Evolutionary conservation across 192 early-diverging fungal genomes (phyloP), one percentile per base, ranked within the genome.

Genomic region (Chytriomyces hyalinus): DNA sequence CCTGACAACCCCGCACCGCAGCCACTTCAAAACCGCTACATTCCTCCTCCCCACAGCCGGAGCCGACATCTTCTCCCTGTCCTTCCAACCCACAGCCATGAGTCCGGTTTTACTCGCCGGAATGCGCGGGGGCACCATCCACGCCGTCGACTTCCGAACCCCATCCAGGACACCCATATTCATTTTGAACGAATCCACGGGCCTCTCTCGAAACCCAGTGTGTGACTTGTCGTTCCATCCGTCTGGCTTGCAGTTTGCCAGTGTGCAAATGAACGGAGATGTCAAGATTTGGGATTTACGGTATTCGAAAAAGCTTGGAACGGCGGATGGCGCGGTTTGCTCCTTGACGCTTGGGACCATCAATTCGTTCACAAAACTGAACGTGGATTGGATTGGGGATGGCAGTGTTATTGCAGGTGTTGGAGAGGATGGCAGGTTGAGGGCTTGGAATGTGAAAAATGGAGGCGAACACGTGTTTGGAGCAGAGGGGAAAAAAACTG

Each of bases 351-450:
- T 43, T 13, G 20, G 43, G 26, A 43, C 13, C 26, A n/a, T 60
- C 4, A 71, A 71, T 26, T 71, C 69, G 51, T 45, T 59, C 44
- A 71, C 69, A 71, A 71, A 71, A 43, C 24, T 71, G 8, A 71
- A 71, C 24, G 69, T 49, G 50, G 20, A 20, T 26, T 17, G 13
- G 15, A 13, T 71, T 36, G 49, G 51, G 3, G 69, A 26, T 20
- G 20, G 49, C 17, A 51, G 47, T 20, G 51, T 71, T 10, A 15
- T 59, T 11, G 69, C 57, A 4, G 49, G 69, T 9, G 69, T 17
- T 26, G 36, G 20, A 6, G 28, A 45, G 17, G 36, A 71, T 60
- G 69, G 69, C 10, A 17, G 9, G 6, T 7, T 71, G 17, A 26
- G 50, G 26, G 51, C 51, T 20, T 71, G 69, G 69, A 36, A 43